Conservation (phyloP, 2,329 filamentous ascomycete genomes). For the Berkeleyomyces basicola region DNA sequence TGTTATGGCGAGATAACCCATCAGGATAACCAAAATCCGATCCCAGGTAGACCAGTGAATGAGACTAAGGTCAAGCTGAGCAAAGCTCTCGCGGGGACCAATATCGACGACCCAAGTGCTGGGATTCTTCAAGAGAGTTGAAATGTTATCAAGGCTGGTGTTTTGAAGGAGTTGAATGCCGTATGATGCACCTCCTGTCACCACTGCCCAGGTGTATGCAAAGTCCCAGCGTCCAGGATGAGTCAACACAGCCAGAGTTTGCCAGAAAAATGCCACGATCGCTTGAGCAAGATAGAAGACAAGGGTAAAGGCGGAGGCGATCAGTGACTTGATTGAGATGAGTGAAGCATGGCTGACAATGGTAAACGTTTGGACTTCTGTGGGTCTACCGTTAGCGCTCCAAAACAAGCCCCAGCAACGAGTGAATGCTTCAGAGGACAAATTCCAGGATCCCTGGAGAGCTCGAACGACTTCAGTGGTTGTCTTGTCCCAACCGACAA, state of each 20-base stretch:
- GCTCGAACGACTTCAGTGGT: slow-evolving; percentile 14
- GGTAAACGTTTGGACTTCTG: slow-evolving; percentile 61
- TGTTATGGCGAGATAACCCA: slow-evolving; percentile 67
- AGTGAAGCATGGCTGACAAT: slow-evolving; percentile 58
- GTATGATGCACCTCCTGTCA: not conserved
- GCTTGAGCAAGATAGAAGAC: not conserved
- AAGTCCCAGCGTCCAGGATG: slow-evolving; percentile 1
- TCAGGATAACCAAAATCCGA: slow-evolving; percentile 53
- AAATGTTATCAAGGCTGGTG: slow-evolving; percentile 8
- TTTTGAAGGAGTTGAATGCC: not conserved
- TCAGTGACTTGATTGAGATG: slow-evolving; percentile 35
- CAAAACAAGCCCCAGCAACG: not conserved
- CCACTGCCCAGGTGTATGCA: not conserved
- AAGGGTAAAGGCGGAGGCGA: not conserved
- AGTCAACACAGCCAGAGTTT: not conserved
- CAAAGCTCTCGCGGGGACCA: slow-evolving; percentile 20
- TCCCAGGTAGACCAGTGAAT: slow-evolving; percentile 52
- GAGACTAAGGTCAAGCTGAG: slow-evolving; percentile 36
- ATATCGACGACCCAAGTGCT: slow-evolving; percentile 41
- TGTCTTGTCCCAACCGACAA: slow-evolving; percentile 14
- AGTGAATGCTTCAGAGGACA: not conserved
- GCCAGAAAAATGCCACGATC: not conserved
- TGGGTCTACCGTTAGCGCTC: not conserved
- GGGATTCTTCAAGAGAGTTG: slow-evolving; percentile 26
- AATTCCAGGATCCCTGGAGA: not conserved